Evolutionary conservation across 2,329 filamentous ascomycete species (phyloP), one percentile per base, ranked within the genome.

Genomic region (Claviceps spartinae): DNA sequence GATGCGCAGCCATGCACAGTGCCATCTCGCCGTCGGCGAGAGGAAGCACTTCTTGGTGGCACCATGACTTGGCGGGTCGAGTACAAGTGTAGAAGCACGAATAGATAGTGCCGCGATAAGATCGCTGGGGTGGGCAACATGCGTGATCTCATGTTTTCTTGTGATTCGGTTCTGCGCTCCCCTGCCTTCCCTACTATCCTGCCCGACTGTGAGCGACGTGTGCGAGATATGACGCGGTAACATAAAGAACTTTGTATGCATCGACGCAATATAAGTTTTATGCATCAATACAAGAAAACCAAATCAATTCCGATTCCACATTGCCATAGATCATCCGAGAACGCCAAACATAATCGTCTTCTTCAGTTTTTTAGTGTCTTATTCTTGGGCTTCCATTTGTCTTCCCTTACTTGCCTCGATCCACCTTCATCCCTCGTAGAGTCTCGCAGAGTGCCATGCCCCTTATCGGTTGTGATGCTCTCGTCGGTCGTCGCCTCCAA

Each of bases 401-500:
- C 26, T 30, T 30, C 9, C 30, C 30, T 11, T 34, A 9, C 9
- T 11, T 4, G 30, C 30, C 4, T 4, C 7, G 9, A 8, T 42
- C n/a, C 56, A 26, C 34, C 26, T 50, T 54, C 54, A 57, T 51
- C 58, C 54, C 24, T 54, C 53, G 49, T 56, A 30, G 51, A 46
- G 42, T 54, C 24, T 54, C 53, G 50, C 55, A 34, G 52, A 46
- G 45, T 44, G n/a, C 53, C 22, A 42, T 48, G 48, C 51, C 51
- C 50, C 30, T 34, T 59, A 56, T 60, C 65, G 54, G 30, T 11
- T 34, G 53, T 63, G 54, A 53, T 67, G 62, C 60, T 67, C 62
- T 61, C 66, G 67, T 59, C 69, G 69, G 57, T 83, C 77, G 62
- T 80, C 77, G 54, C 79, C 78, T 56, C 79, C 80, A 59, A 86